Evolutionary conservation across 2,329 filamentous ascomycete genomes (phyloP).

Genomic region (Bimuria novae-zelandiae): DNA sequence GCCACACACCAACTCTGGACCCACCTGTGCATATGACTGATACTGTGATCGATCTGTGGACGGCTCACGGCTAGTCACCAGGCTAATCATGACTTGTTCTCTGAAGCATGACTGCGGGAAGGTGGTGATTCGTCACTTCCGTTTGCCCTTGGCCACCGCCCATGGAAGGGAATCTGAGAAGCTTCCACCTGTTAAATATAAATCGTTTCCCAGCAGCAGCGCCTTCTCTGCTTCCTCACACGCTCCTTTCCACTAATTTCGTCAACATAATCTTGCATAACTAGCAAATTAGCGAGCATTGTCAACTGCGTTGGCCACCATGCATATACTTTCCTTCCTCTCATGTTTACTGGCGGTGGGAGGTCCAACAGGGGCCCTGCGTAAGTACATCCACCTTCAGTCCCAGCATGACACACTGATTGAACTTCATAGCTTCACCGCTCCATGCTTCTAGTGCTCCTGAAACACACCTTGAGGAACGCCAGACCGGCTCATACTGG

Average conservation of each 20-base stretch:
- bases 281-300: slow-evolving; percentile 1
- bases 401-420: not conserved
- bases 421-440: slow-evolving; percentile 1
- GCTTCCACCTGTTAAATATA: slow-evolving; percentile 4
- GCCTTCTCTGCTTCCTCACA: not conserved
- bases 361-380: slow-evolving; percentile 25
- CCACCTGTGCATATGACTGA: slow-evolving; percentile 5
- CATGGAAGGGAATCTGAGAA: not conserved
- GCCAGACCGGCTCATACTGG: slow-evolving; percentile 44
- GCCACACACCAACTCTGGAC: not conserved
- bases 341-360: slow-evolving; percentile 37
- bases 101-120: not conserved
- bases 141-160: not conserved
- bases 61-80: slow-evolving; percentile 5
- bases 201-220: not conserved
- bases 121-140: slow-evolving; percentile 1
- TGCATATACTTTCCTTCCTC: slow-evolving; percentile 31
- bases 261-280: slow-evolving; percentile 2
- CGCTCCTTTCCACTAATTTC: slow-evolving; percentile 9
- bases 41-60: not conserved
- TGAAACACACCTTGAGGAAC: not conserved
- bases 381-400: slow-evolving; percentile 11
- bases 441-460: slow-evolving; percentile 8
- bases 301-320: slow-evolving; percentile 13
- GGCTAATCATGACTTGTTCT: not conserved